Evolutionary conservation across 2,329 filamentous ascomycete species (phyloP).

Genomic region (Didymella segeticola): DNA sequence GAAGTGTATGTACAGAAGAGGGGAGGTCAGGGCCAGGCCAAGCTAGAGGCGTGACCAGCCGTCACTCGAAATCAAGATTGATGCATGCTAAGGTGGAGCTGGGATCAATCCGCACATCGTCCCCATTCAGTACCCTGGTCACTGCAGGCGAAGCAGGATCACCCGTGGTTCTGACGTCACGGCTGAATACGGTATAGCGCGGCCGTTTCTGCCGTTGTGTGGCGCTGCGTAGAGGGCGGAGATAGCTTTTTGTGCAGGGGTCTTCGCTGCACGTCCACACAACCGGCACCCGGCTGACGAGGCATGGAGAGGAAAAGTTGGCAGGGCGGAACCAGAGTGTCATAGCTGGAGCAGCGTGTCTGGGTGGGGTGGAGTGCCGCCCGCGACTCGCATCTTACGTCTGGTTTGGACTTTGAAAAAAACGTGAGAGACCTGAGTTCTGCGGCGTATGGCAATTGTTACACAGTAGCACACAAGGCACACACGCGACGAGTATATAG

Average conservation of each 20-base stretch:
- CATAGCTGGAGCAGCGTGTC: too few relatives aligned
- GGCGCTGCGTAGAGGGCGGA: conserved; percentile 10
- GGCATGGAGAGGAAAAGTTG: conserved; percentile 26
- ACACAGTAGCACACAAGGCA: too few relatives aligned
- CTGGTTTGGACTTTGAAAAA: not conserved
- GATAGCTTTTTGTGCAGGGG: conserved; percentile 8
- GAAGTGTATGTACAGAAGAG: conserved; percentile 17
- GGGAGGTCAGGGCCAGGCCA: conserved; percentile 13
- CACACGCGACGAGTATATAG: too few relatives aligned
- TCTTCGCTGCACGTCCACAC: conserved; percentile 11
- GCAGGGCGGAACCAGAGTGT: conserved; percentile 20
- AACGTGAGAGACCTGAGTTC: too few relatives aligned
- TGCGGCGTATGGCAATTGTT: too few relatives aligned
- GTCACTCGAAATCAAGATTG: conserved; percentile 48
- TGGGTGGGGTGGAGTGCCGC: conserved; percentile 8
- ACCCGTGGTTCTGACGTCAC: conserved; percentile 34
- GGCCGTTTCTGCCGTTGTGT: conserved; percentile 19
- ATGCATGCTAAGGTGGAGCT: conserved; percentile 30
- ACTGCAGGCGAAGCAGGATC: conserved; percentile 14
- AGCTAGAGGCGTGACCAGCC: conserved; percentile 21
- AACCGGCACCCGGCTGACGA: conserved; percentile 24
- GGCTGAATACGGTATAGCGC: conserved; percentile 4
- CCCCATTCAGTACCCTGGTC: conserved; percentile 14
- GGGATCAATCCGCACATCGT: conserved; percentile 25
- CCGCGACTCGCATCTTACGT: not conserved